A percentile compares a stretch with the other conserved stretches of the same genome.
Conservation (phyloP, 306 rosid genomes). For the Oemleria cerasiformis region DNA sequence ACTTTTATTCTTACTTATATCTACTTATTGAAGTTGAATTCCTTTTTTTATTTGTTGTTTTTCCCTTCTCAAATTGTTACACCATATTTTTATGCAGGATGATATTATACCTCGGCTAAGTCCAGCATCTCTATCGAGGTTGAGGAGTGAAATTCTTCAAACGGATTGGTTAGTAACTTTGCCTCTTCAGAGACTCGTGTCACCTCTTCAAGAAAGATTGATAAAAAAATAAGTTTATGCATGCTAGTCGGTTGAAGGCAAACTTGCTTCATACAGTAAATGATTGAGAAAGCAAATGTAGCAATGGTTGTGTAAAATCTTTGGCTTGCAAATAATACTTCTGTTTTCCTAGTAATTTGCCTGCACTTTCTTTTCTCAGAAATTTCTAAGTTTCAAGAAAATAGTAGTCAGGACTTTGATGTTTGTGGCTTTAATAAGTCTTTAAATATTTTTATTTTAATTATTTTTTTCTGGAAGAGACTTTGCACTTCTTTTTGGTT, state of each 20-base stretch:
- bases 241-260: background rate
- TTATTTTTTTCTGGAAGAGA: background rate
- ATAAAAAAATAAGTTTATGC: slow-evolving; percentile 3
- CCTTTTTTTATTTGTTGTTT: slow-evolving; percentile 23
- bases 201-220: slow-evolving; percentile 14
- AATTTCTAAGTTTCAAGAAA: background rate
- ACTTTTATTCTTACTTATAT: background rate
- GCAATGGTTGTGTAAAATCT: background rate
- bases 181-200: slow-evolving; percentile 13
- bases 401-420: background rate
- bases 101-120: slow-evolving; percentile 82
- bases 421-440: background rate
- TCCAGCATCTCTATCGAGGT: slow-evolving; percentile 70
- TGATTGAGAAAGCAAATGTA: background rate
- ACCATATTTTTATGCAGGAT: slow-evolving; percentile 55
- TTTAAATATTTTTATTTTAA: background rate
- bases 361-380: background rate
- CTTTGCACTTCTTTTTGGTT: background rate
- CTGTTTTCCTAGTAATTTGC: background rate
- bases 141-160: slow-evolving; percentile 89
- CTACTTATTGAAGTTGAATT: background rate
- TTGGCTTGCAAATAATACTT: background rate
- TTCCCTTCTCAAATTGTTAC: slow-evolving; percentile 18
- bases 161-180: slow-evolving; percentile 80
- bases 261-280: background rate